These are phyloP conservation scores for Astragalus glycyphyllos DNA, from an alignment of 306 rosid species.

Conservation along the genomic window DNA sequence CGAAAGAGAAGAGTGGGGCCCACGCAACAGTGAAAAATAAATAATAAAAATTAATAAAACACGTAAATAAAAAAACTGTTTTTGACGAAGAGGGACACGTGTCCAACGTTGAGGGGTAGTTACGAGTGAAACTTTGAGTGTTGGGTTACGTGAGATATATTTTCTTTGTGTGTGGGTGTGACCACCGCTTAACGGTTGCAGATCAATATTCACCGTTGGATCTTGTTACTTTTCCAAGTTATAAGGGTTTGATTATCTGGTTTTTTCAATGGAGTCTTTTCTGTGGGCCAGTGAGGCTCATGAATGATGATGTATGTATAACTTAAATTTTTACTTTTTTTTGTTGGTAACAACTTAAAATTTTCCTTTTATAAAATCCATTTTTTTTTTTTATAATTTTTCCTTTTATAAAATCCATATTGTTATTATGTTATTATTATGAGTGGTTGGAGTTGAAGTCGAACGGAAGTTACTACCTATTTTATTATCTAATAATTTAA, in stretches of 20 bases:
- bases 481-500: no score
- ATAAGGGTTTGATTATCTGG: not conserved
- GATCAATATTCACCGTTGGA: not conserved
- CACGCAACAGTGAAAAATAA: constrained; percentile 11
- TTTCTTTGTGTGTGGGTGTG: constrained; percentile 24
- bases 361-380: no score
- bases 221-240: not conserved
- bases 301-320: not conserved
- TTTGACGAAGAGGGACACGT: constrained; percentile 9
- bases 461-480: no score
- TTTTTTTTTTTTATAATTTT: no score
- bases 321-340: not conserved
- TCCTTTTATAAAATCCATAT: no score
- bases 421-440: no score
- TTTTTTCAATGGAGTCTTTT: not conserved
- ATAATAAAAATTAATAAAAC: not conserved
- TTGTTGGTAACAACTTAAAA: no score
- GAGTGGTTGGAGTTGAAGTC: no score
- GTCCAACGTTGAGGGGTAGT: not conserved
- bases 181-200: constrained; percentile 10
- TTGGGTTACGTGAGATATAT: constrained; percentile 37
- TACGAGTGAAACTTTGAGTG: not conserved
- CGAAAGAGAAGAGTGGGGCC: constrained; percentile 36
- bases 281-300: not conserved
- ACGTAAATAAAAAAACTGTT: not conserved